Evolutionary conservation across 192 early-diverging fungal genomes (phyloP).

Genomic region (Obelidium mucronatum): DNA sequence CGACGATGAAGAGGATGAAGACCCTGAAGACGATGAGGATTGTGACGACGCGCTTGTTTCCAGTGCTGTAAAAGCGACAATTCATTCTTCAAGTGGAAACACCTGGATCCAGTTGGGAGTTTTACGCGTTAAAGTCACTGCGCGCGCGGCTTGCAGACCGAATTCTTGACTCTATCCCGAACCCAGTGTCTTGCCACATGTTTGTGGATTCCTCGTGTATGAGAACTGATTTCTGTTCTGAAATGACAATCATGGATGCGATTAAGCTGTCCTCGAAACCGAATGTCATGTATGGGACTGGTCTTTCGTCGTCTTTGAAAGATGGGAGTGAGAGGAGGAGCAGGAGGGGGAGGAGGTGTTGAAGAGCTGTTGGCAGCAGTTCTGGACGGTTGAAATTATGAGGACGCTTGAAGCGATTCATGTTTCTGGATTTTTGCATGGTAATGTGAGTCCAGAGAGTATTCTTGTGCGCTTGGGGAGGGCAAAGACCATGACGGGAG

Average conservation of each 20-base stretch:
- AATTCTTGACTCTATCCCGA: conserved; percentile 31
- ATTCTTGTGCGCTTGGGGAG: conserved; percentile 45
- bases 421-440: conserved; percentile 54
- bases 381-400: conserved; percentile 58
- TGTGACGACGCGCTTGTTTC: no score
- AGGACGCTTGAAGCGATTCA: conserved; percentile 53
- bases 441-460: conserved; percentile 53
- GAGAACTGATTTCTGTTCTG: conserved; percentile 22
- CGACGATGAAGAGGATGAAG: conserved; percentile 24
- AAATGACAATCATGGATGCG: conserved; percentile 47
- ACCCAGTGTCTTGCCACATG: conserved; percentile 41
- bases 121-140: conserved; percentile 36
- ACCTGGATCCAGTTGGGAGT: conserved; percentile 48
- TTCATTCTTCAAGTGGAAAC: conserved; percentile 36
- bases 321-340: not conserved
- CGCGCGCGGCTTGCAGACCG: conserved; percentile 34
- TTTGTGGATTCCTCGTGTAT: conserved; percentile 48
- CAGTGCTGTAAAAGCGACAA: not conserved
- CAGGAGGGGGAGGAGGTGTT: conserved; percentile 46
- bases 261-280: conserved; percentile 40
- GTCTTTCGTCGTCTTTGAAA: not conserved
- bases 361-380: conserved; percentile 57
- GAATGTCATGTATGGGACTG: conserved; percentile 42
- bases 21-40: conserved; percentile 32
- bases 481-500: conserved; percentile 4